Percentiles rank a stretch among this genome's conserved stretches.
Conservation (phyloP, 140 eudicot species). For the Ambrosia hybrid region DNA sequence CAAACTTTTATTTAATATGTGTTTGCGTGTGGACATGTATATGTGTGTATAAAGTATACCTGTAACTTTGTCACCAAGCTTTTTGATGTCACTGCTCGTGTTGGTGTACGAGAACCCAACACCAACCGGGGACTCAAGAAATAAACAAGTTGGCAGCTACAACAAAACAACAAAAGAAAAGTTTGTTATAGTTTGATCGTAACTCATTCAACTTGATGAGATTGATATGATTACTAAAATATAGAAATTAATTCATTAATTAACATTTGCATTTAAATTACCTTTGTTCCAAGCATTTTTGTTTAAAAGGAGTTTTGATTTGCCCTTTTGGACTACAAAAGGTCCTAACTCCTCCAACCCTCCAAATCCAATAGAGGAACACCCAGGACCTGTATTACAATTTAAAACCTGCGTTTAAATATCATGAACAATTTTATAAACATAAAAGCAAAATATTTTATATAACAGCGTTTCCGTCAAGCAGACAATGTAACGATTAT, state of each 20-base stretch:
- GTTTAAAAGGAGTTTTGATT: constrained; percentile 59
- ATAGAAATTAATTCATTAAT: not conserved
- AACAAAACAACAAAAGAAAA: not conserved
- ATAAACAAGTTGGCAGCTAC: constrained; percentile 81
- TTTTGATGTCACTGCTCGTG: constrained; percentile 54
- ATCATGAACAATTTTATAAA: not conserved
- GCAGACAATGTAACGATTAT: too few relatives aligned
- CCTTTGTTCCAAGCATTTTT: constrained; percentile 81
- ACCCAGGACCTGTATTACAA: constrained; percentile 74
- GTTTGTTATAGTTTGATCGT: not conserved
- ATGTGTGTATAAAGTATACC: constrained; percentile 38
- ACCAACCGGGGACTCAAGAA: constrained; percentile 92
- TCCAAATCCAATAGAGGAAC: constrained; percentile 93
- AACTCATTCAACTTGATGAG: not conserved
- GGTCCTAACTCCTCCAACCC: constrained; percentile 91
- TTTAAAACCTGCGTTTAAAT: not conserved
- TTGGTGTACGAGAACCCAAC: constrained; percentile 96
- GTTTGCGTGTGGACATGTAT: not conserved
- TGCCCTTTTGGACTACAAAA: constrained; percentile 52
- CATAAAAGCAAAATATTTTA: not conserved
- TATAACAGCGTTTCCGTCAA: not conserved
- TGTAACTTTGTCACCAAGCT: constrained; percentile 77
- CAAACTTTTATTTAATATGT: not conserved
- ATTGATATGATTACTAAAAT: not conserved
- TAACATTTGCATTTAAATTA: not conserved